Percentiles rank a stretch among this genome's conserved stretches.
These are phyloP conservation scores for Candida montana DNA, from an alignment of 805 yeast species.

Conservation along the genomic window DNA sequence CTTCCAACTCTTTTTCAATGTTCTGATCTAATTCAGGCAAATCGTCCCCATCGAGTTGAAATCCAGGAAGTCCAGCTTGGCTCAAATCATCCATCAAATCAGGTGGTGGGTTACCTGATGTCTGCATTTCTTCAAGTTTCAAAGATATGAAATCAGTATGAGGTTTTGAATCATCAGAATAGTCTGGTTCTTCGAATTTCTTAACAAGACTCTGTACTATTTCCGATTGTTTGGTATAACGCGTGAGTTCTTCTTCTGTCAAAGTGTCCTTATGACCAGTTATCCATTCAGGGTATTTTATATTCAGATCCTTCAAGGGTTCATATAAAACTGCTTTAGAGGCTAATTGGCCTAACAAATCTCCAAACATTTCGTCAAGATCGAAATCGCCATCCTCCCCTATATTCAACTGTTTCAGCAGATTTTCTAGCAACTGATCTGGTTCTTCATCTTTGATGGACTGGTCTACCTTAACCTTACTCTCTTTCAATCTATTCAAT, in stretches of 20 bases:
- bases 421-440: constrained; percentile 52
- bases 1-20: constrained; percentile 40
- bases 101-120: constrained; percentile 73
- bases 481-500: constrained; percentile 69
- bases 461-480: constrained; percentile 67
- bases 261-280: constrained; percentile 40
- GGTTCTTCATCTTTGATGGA: constrained; percentile 44
- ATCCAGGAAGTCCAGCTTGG: constrained; percentile 35
- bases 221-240: constrained; percentile 57
- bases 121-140: constrained; percentile 65
- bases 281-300: constrained; percentile 70
- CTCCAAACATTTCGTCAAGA: constrained; percentile 56
- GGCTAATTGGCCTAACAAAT: constrained; percentile 76
- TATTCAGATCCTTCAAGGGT: constrained; percentile 76
- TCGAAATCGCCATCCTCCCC: constrained; percentile 43
- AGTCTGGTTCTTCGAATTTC: constrained; percentile 61
- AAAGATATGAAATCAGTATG: constrained; percentile 47
- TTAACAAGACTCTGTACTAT: constrained; percentile 56
- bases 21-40: constrained; percentile 43
- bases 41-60: constrained; percentile 47
- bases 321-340: constrained; percentile 83
- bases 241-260: constrained; percentile 37
- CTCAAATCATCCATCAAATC: constrained; percentile 60
- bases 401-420: constrained; percentile 57
- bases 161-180: constrained; percentile 41